Base-by-base conservation (phyloP, 1,284 basidiomycete genomes). In the Ceratobasidium theobromae region DNA sequence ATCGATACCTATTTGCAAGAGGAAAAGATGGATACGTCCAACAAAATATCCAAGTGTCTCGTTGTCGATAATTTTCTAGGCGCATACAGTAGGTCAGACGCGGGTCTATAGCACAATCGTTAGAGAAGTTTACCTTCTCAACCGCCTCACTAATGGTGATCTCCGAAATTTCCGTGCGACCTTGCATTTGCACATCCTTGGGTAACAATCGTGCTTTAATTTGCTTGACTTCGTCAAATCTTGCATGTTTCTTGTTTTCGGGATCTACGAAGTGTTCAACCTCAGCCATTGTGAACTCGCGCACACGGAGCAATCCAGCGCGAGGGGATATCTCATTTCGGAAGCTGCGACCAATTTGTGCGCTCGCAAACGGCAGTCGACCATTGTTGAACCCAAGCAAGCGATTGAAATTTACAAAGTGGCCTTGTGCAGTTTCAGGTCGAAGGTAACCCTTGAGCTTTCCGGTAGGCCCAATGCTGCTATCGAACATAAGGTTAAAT, bases 241-340 rank as follows among this genome's bases (percentile, higher is more conserved):
- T 85, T 25, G 84, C 80, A 78, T 99, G 97, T 23, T 77, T 79
- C 81, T 99, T 99, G 81, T 98, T 89, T 62, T 85, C 82, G 5
- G 96, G 97, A 80, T 99, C 96, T 72, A 99, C 96, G 73, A 83
- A 99, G 81, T 99, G 96, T 79, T 99, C 97, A 76, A 99, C 98
- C 80, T 99, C 97, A 64, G 95, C 97, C 96, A 99, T 98, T 38
- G 93, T 97, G 80, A 99, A 99, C 77, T 99, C 97, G 71, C 96
- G 90, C 45, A 99, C 97, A 71, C 97, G 94, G 57, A 99, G 83
- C 52, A 99, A 83, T 68, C 96, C 97, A 62, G 95, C 93, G 67
- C 93, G 89, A 27, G 97, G 97, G 4, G 94, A 95, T 74, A 99
- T 99, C 77, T 99, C 97, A 77, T 99, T 99, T 69, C 97, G 86